Evolutionary conservation across 331 rosid species (phyloP), one percentile per base, ranked within the genome.

Genomic region (Quercus tomentella): DNA sequence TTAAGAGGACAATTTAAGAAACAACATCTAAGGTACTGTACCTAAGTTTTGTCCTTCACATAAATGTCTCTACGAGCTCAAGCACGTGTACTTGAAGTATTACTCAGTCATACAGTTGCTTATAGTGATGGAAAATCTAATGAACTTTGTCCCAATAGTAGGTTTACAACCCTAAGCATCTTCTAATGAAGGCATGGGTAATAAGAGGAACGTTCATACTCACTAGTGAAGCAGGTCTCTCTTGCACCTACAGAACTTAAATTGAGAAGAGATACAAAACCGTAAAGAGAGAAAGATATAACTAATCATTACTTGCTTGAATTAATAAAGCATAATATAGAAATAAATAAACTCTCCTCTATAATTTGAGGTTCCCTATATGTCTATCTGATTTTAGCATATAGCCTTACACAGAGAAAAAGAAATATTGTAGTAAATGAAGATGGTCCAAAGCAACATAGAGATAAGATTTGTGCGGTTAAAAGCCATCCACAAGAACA

Each of bases 1-100:
- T 6, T 35, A 35, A 35, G 0, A 35, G 0, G 0, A 35, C 2
- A 6, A 35, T 35, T 6, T 35, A 35, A 35, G 41, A 0, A 35
- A 35, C 0, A 35, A 6, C 9, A 35, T 9, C 0, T 6, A 35
- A 35, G 2, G 1, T 35, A 35, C 0, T 0, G 2, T 43, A 43
- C 0, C 4, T 43, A 43, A 43, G 15, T 43, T 43, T 43, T 35
- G 12, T 0, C 5, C 0, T 49, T 49, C 54, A 45, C 0, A 45
- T 45, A 8, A 45, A 45, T 49, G 54, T 49, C 15, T 12, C 0
- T 49, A 49, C 54, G 0, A 11, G 54, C 5, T 11, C 17, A 12
- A 49, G 17, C 54, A 2, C 5, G 54, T 12, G 17, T 49, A 4
- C 54, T 49, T 49, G 0, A 49, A 49, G 17, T 49, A 49, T 49